phyloP scores from a whole-genome alignment of 2,329 filamentous ascomycete species.

The Dichotomopilus funicola region DNA sequence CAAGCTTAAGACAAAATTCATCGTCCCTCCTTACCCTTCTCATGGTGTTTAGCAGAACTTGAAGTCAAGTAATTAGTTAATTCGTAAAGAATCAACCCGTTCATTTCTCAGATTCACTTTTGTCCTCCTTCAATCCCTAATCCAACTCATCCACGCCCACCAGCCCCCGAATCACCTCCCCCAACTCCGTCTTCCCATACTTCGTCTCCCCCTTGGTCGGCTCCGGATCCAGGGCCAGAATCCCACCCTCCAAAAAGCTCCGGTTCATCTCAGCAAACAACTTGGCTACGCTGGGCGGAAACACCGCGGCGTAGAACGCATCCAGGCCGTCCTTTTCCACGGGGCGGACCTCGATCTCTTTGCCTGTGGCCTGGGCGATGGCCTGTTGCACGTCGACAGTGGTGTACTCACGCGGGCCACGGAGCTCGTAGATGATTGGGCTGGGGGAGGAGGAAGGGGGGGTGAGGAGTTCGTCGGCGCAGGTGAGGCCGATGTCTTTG shows the following conservation, averaged over 20 bases:
- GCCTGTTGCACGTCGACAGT: conserved; percentile 27
- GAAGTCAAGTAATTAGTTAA: too few relatives aligned
- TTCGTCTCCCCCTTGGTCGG: conserved; percentile 9
- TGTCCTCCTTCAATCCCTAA: too few relatives aligned
- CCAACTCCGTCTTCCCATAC: conserved; percentile 16
- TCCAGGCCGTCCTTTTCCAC: conserved; percentile 13
- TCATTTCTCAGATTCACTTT: too few relatives aligned
- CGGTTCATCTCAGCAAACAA: conserved; percentile 18
- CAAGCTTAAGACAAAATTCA: too few relatives aligned
- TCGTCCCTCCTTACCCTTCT: too few relatives aligned
- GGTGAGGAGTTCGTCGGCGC: conserved; percentile 13
- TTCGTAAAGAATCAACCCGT: too few relatives aligned
- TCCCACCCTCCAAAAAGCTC: conserved; percentile 17
- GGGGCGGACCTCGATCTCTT: conserved; percentile 24
- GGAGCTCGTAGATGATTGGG: conserved; percentile 29
- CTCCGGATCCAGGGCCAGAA: conserved; percentile 14
- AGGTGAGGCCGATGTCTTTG: conserved; percentile 18
- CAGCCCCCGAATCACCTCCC: conserved; percentile 12
- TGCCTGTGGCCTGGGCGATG: conserved; percentile 25
- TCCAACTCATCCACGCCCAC: background rate
- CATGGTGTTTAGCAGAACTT: too few relatives aligned
- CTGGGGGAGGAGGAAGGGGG: conserved; percentile 13
- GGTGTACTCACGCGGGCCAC: conserved; percentile 27
- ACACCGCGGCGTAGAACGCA: conserved; percentile 16
- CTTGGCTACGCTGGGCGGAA: conserved; percentile 14